Evolutionary conservation across 2,329 filamentous ascomycete genomes (phyloP).

Genomic region (Coniochaeta pulveracea): DNA sequence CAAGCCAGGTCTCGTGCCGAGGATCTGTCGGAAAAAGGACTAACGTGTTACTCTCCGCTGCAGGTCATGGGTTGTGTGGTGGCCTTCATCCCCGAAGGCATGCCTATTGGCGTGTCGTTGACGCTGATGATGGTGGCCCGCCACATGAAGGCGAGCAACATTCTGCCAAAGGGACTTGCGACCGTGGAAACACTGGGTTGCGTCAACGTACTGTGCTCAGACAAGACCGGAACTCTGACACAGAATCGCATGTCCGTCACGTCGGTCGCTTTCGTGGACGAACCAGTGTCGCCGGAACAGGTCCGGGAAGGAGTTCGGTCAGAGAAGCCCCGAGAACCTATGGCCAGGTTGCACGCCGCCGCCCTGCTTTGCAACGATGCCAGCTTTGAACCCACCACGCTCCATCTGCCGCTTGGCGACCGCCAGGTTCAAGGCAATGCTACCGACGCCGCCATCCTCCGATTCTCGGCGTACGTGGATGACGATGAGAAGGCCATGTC

Average conservation of each 20-base stretch:
- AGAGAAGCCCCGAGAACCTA: slow-evolving; percentile 36
- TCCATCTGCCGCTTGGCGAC: slow-evolving; percentile 9
- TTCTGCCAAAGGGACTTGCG: slow-evolving; percentile 45
- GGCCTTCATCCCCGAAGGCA: slow-evolving; percentile 21
- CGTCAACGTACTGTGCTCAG: slow-evolving; percentile 46
- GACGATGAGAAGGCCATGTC: slow-evolving; percentile 31
- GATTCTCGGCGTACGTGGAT: slow-evolving; percentile 45
- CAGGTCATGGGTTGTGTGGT: slow-evolving; percentile 26
- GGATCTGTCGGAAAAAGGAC: too few relatives aligned
- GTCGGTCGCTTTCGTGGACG: slow-evolving; percentile 14
- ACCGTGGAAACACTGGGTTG: slow-evolving; percentile 44
- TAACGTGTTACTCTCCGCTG: too few relatives aligned
- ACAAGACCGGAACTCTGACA: slow-evolving; percentile 55
- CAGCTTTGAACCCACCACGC: slow-evolving; percentile 10
- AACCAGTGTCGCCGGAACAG: background rate
- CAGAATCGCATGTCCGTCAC: slow-evolving; percentile 50
- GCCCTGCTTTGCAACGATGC: slow-evolving; percentile 9
- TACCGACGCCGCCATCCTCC: slow-evolving; percentile 21
- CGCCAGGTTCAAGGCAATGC: slow-evolving; percentile 11
- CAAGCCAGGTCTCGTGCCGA: too few relatives aligned
- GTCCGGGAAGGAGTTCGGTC: background rate
- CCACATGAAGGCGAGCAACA: slow-evolving; percentile 28
- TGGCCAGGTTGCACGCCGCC: slow-evolving; percentile 7
- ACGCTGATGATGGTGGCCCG: slow-evolving; percentile 20
- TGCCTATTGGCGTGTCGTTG: slow-evolving; percentile 25